Conservation (phyloP, 805 yeast genomes). For the Hanseniaspora mollemarum region DNA sequence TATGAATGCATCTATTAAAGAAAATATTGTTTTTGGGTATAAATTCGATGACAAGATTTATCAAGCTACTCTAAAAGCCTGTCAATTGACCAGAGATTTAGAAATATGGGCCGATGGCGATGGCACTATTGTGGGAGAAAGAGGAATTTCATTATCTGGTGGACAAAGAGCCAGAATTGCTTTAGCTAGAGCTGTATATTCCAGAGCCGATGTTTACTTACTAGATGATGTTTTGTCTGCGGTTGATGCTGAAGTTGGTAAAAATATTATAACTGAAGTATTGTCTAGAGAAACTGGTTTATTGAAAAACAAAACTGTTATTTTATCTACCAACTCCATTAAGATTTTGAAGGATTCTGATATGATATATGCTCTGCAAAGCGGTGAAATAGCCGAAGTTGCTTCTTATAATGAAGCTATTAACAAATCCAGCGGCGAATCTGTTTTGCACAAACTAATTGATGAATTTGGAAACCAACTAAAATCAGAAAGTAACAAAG, state of each 20-base stretch:
- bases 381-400: conserved; percentile 44
- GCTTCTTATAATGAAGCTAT: conserved; percentile 44
- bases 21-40: conserved; percentile 43
- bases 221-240: conserved; percentile 60
- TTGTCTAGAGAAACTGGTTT: conserved; percentile 36
- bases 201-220: conserved; percentile 46
- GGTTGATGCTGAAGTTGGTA: conserved; percentile 62
- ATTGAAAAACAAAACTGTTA: conserved; percentile 40
- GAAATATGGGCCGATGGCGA: conserved; percentile 43
- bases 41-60: conserved; percentile 35
- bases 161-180: conserved; percentile 57
- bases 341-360: conserved; percentile 48
- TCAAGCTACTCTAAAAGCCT: conserved; percentile 36
- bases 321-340: conserved; percentile 49
- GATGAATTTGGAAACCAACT: conserved; percentile 26
- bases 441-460: conserved; percentile 28
- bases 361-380: conserved; percentile 46
- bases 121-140: conserved; percentile 46
- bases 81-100: conserved; percentile 40
- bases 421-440: conserved; percentile 24
- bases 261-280: conserved; percentile 41
- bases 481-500: conserved; percentile 22
- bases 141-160: conserved; percentile 49
- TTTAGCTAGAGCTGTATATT: conserved; percentile 58
- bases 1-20: conserved; percentile 40